These are phyloP conservation scores for Aspergillus baeticus DNA, from an alignment of 495 filamentous ascomycete species.

Conservation along the genomic window DNA sequence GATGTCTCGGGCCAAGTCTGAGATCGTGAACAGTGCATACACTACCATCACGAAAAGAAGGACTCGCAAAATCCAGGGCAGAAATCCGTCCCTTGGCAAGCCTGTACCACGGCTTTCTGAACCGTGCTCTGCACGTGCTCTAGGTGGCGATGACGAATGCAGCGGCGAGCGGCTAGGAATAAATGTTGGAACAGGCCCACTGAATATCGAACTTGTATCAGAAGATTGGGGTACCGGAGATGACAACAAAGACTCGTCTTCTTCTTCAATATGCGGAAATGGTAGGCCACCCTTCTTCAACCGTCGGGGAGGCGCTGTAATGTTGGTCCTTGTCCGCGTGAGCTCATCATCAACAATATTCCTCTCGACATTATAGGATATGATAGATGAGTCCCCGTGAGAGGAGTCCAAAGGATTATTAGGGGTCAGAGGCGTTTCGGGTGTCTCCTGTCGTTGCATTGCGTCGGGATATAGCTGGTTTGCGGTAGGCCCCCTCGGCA, in stretches of 20 bases:
- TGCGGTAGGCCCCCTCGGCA: slow-evolving; percentile 18
- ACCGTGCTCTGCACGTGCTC: too few species aligned
- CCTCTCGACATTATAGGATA: slow-evolving; percentile 44
- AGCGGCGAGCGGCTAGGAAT: slow-evolving; percentile 16
- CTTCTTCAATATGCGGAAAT: slow-evolving; percentile 26
- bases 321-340: slow-evolving; percentile 35
- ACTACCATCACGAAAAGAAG: background rate
- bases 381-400: slow-evolving; percentile 30
- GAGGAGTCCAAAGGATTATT: slow-evolving; percentile 19
- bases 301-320: slow-evolving; percentile 42
- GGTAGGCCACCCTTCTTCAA: background rate
- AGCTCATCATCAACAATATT: slow-evolving; percentile 42
- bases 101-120: too few species aligned
- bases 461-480: slow-evolving; percentile 30
- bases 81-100: background rate
- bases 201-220: background rate
- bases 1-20: slow-evolving; percentile 1
- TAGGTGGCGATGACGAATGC: too few species aligned
- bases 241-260: slow-evolving; percentile 22
- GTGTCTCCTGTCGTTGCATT: background rate
- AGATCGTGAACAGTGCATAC: background rate
- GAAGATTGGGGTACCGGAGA: background rate
- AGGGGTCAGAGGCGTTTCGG: background rate
- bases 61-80: background rate
- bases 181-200: background rate